Evolutionary conservation across 2,329 filamentous ascomycete genomes (phyloP).

Genomic region (Rasamsonia emersonii): DNA sequence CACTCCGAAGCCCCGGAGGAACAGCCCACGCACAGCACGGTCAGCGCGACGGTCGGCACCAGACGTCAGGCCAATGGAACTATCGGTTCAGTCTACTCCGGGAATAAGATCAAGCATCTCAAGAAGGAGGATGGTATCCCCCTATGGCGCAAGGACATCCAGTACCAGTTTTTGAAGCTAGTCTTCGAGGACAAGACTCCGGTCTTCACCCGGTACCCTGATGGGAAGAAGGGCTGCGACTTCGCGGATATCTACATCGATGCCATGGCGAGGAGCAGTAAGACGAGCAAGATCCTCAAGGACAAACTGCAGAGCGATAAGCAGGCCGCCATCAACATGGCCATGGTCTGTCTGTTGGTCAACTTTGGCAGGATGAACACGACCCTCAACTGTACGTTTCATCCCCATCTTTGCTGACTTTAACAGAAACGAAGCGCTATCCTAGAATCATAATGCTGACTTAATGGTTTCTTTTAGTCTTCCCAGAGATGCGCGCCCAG

Average conservation of each 20-base stretch:
- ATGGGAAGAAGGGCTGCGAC: constrained; percentile 60
- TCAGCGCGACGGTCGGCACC: constrained; percentile 38
- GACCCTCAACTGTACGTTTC: constrained; percentile 76
- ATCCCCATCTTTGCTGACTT: constrained; percentile 2
- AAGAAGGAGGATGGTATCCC: constrained; percentile 61
- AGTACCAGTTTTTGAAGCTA: constrained; percentile 54
- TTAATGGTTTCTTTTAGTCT: constrained; percentile 53
- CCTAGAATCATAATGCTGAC: constrained; percentile 4
- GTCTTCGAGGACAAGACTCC: constrained; percentile 53
- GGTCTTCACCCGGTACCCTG: constrained; percentile 89
- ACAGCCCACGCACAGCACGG: constrained; percentile 27
- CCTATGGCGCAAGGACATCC: constrained; percentile 59
- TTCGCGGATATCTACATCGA: constrained; percentile 98
- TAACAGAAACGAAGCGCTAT: not conserved
- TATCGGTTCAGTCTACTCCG: constrained; percentile 58
- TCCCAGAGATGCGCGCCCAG: constrained; percentile 97
- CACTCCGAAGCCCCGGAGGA: constrained; percentile 29
- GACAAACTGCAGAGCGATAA: constrained; percentile 92
- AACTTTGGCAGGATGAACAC: constrained; percentile 99
- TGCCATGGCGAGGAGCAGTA: constrained; percentile 96
- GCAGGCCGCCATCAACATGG: constrained; percentile 92
- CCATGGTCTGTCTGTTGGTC: constrained; percentile 95
- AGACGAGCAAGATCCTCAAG: constrained; percentile 96
- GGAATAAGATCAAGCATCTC: constrained; percentile 58
- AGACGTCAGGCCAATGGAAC: constrained; percentile 57